Evolutionary conservation across 2,329 filamentous ascomycete genomes (phyloP).

Genomic region (Diatrype stigma): DNA sequence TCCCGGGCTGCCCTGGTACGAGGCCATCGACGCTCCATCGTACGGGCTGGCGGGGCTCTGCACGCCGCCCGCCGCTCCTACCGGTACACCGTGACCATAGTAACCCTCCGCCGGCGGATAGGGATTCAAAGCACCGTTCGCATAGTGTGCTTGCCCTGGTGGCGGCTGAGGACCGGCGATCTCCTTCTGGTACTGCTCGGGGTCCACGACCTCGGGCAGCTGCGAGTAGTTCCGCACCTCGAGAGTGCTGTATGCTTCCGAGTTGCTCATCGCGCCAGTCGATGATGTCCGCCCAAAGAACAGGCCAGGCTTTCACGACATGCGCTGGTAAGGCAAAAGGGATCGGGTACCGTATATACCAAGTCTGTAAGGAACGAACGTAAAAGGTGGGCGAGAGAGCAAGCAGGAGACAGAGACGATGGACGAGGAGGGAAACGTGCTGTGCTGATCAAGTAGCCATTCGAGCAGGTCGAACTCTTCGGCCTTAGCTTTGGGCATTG

Average conservation of each 20-base stretch:
- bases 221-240: background rate
- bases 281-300: background rate
- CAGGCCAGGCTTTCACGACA: background rate
- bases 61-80: background rate
- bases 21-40: background rate
- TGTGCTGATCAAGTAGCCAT: background rate
- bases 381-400: background rate
- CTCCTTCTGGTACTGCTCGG: slow-evolving; percentile 6
- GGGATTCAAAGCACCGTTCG: background rate
- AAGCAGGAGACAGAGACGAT: too few species aligned
- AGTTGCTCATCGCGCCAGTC: background rate
- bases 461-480: background rate
- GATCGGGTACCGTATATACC: background rate
- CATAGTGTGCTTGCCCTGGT: background rate
- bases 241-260: slow-evolving; percentile 1
- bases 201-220: slow-evolving; percentile 2
- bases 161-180: background rate
- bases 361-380: background rate
- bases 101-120: background rate
- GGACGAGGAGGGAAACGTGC: background rate
- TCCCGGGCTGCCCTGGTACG: background rate
- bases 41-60: background rate
- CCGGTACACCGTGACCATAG: background rate
- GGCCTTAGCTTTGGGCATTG: background rate
- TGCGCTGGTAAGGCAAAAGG: background rate